Evolutionary conservation across 2,329 filamentous ascomycete species (phyloP).

Genomic region (Alternaria metachromatica): DNA sequence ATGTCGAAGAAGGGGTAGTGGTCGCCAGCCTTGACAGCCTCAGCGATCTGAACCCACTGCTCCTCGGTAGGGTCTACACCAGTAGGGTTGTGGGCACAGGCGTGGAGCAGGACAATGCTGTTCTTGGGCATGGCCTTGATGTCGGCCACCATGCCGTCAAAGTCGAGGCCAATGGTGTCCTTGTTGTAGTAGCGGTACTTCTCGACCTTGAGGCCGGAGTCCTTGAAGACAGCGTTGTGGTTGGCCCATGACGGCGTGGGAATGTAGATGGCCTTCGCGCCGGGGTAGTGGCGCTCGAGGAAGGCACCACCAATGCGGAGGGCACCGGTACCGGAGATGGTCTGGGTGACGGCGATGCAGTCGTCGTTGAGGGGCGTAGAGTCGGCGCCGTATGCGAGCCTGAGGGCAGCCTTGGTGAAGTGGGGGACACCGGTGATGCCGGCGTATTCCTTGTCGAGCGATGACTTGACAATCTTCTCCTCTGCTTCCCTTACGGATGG

Average conservation of each 20-base stretch:
- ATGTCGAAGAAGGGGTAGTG: conserved; percentile 99
- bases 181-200: conserved; percentile 99
- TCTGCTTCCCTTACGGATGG: conserved; percentile 91
- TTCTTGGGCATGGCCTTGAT: conserved; percentile 86
- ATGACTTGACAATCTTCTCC: conserved; percentile 78
- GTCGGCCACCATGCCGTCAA: conserved; percentile 89
- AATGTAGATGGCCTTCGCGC: conserved; percentile 95
- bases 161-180: conserved; percentile 97
- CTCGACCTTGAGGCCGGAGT: conserved; percentile 87
- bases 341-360: conserved; percentile 91
- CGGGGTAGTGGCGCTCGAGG: conserved; percentile 88
- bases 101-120: conserved; percentile 92
- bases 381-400: conserved; percentile 86
- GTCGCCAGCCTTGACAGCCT: conserved; percentile 81
- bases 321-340: conserved; percentile 96
- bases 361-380: conserved; percentile 75
- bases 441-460: conserved; percentile 95
- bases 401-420: conserved; percentile 90
- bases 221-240: conserved; percentile 95
- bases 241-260: conserved; percentile 97
- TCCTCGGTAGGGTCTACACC: conserved; percentile 90
- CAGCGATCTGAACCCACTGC: conserved; percentile 92
- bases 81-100: conserved; percentile 97
- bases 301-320: conserved; percentile 94
- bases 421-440: conserved; percentile 95